Base-by-base conservation (phyloP, 2,329 filamentous ascomycete genomes). In the Sclerotinia glacialis region DNA sequence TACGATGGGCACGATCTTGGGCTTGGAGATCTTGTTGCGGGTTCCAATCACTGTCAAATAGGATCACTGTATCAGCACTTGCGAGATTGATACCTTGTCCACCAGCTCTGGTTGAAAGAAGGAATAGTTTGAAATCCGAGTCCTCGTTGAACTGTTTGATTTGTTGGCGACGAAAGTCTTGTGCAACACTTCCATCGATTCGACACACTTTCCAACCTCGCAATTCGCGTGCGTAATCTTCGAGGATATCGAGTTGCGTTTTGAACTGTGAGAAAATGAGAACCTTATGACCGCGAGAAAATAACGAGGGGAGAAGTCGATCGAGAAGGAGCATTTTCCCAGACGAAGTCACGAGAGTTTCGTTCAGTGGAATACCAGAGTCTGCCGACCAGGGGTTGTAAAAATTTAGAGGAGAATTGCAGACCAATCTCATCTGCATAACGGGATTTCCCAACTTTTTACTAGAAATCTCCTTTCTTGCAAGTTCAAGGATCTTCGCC, bases 261-360 rank as follows among this genome's bases (percentile, higher is more conserved):
- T 93, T 96, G 80, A 99, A 99, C 75, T 99, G 95, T 0, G 92
- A 96, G 78, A 99, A 99, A 62, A 99, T 92, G 55, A 99, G 85
- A 37, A 98, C 89, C 75, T 98, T 98, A 80, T 97, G 93, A 4
- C 86, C 89, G 0, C 86, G 83, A 0, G 80, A 71, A 67, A 99
- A 89, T 0, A 99, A 83, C 2, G 83, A 83, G 0, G 91, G 90
- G 0, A 99, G 84, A 0, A 99, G 83, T 0, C 92, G 87, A 76
- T 99, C 95, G 0, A 99, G 85, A 0, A 99, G 85, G 2, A 97
- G 85, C 92, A 99, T 97, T 77, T 99, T 99, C 18, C 95, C 95
- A 0, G 93, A 97, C 0, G 91, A 87, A 0, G 90, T 94, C 44
- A 99, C 86, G 7, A 99, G 85, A 1, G 85, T 89, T 74, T 96